Evolutionary conservation across 2,329 filamentous ascomycete genomes (phyloP), one percentile per base, ranked within the genome.

Genomic region (Tolypocladium pustulatum): DNA sequence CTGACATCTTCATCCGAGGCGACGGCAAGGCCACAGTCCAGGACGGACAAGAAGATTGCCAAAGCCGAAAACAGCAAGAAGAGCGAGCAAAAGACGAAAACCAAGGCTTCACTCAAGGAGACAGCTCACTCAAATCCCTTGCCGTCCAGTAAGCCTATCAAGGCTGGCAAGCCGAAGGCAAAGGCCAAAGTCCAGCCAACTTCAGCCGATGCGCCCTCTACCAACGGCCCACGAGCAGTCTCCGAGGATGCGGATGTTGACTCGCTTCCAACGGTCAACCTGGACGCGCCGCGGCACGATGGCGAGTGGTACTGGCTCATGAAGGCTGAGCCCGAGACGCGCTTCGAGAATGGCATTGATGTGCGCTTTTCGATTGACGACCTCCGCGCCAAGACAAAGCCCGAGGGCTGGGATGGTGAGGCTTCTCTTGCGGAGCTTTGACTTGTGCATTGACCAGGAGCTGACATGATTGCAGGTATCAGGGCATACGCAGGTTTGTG

Each of bases 311-410:
- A 88, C 72, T 92, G 89, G 89, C 80, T 94, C 37, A 82, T 94
- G 81, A 94, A 93, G 75, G 89, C 90, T 0, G 89, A 99, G 74
- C 93, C 94, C 0, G 89, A 96, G 66, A 85, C 91, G 4, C 87
- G 94, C 7, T 76, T 91, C 20, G 91, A 96, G 70, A 93, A 91
- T 58, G 93, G 91, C 0, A 78, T 89, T 56, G 92, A 97, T 69
- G 90, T 97, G 53, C 88, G 85, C 64, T 99, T 97, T 74, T 95
- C 91, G 0, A 97, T 99, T 67, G 91, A 97, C 67, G 92, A 97
- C 70, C 75, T 99, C 40, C 81, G 82, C 17, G 81, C 83, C 0
- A 88, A 84, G 67, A 85, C 78, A 0, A 81, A 83, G 66, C 91
- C 93, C 1, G 93, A 97, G 69, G 87, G 90, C 0, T 99, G 94